Conservation (phyloP, 2,329 filamentous ascomycete species). For the Scedosporium boydii region DNA sequence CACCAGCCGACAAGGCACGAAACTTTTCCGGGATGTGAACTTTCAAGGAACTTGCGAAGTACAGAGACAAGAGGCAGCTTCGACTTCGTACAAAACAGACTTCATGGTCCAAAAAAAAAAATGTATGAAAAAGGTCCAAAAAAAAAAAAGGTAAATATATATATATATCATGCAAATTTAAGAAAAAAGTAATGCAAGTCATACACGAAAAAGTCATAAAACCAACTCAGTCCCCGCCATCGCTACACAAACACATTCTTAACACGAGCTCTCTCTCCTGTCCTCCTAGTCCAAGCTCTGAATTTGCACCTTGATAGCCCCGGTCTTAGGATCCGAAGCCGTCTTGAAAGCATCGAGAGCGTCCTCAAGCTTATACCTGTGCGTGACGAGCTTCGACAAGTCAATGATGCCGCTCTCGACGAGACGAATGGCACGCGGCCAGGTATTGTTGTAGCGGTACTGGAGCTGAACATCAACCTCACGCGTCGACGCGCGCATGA, state of each 20-base stretch:
- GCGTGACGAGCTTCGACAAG: slow-evolving; percentile 74
- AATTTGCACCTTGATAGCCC: slow-evolving; percentile 97
- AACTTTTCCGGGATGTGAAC: neutral
- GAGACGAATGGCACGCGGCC: slow-evolving; percentile 85
- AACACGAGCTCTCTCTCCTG: neutral
- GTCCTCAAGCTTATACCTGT: slow-evolving; percentile 78
- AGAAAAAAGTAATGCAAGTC: slow-evolving; percentile 13
- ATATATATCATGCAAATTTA: neutral
- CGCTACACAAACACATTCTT: neutral
- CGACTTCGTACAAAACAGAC: neutral
- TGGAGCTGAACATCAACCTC: slow-evolving; percentile 96
- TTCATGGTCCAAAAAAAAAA: neutral
- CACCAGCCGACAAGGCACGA: neutral
- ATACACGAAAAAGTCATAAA: slow-evolving; percentile 2
- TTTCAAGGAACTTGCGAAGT: no score
- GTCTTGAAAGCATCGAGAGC: slow-evolving; percentile 84
- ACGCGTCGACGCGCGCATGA: slow-evolving; percentile 83
- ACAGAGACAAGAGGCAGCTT: neutral
- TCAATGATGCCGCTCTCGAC: slow-evolving; percentile 78
- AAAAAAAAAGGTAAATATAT: neutral
- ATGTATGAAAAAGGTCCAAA: neutral
- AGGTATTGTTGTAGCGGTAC: slow-evolving; percentile 93
- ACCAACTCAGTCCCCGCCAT: slow-evolving; percentile 8
- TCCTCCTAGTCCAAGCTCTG: slow-evolving; percentile 51
- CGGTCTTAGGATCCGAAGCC: slow-evolving; percentile 77